These are phyloP conservation scores for Venturiaceae sp. DNA, from an alignment of 2,329 filamentous ascomycete species.

Conservation along the genomic window DNA sequence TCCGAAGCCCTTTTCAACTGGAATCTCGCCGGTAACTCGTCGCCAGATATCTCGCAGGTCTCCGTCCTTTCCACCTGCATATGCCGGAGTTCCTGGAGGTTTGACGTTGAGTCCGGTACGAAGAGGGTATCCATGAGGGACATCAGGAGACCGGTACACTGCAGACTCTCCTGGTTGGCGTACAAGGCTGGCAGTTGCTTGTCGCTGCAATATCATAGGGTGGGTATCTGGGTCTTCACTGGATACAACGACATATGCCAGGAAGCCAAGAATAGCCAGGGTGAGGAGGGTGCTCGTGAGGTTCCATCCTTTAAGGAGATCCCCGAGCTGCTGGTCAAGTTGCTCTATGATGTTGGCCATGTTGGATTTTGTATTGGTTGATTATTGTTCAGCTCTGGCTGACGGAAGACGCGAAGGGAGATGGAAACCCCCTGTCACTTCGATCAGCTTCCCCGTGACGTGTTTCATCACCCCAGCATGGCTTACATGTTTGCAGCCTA, in stretches of 20 bases:
- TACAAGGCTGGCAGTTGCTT: conserved; percentile 68
- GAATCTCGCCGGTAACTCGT: conserved; percentile 54
- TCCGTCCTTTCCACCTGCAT: conserved; percentile 73
- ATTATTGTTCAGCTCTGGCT: neutral
- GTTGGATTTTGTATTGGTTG: neutral
- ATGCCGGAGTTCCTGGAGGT: conserved; percentile 69
- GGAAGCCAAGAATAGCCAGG: conserved; percentile 53
- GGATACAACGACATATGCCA: conserved; percentile 62
- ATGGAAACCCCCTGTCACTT: neutral
- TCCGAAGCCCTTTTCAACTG: conserved; percentile 51
- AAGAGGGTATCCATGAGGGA: conserved; percentile 61
- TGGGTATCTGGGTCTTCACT: conserved; percentile 81
- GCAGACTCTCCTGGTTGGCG: conserved; percentile 79
- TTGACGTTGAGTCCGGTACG: conserved; percentile 55
- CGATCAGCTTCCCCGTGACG: neutral
- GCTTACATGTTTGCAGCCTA: too few relatives aligned
- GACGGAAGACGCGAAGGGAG: neutral
- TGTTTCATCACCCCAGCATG: too few relatives aligned
- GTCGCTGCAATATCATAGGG: conserved; percentile 79
- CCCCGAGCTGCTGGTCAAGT: conserved; percentile 60
- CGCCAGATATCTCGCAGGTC: conserved; percentile 90
- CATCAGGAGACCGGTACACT: conserved; percentile 72
- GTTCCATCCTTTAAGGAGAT: conserved; percentile 72
- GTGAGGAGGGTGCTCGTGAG: conserved; percentile 65
- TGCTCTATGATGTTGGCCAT: conserved; percentile 6